Base-by-base conservation (phyloP, 2,329 filamentous ascomycete genomes). In the Phyllosticta citrichinensis region DNA sequence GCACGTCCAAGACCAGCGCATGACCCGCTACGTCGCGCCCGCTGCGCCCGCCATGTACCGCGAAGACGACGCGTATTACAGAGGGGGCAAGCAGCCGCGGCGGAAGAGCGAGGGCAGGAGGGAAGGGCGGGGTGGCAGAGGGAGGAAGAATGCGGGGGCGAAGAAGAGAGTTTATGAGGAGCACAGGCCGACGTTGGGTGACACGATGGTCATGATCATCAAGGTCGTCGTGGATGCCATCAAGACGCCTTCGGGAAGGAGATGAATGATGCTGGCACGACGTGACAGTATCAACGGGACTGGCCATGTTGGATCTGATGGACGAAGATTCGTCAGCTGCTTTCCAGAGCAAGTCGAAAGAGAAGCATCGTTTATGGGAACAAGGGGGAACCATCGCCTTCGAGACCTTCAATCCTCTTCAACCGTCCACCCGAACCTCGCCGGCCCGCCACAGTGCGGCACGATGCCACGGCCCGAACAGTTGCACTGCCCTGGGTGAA, bases 141-240 rank as follows among this genome's bases (percentile, higher is more conserved):
- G 14, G 14, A 47, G 40, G 17, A 47, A 47, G 40, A n/a, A 8
- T n/a, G n/a, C 17, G 40, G 40, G 12, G 22, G 52, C 20, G 20
- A 27, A 25, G 12, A 53, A 19, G 52, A 24, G 52, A 19, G 52
- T 2, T 4, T 12, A 27, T 2, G 14, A 53, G 20, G 40, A 47
- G 17, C 17, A 63, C 4, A 57, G 70, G 57, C 70, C 70, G 4
- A 70, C 70, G 52, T 56, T 71, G 10, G 70, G 70, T 0, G 69
- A 64, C 2, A 59, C 61, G n/a, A 47, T 64, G 24, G 54, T 55
- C 52, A 20, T 54, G 30, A 19, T 64, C 9, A 61, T 58, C 58
- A 62, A 59, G 24, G 55, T 52, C 19, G 52, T 64, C n/a, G 35
- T 40, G 5, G 61, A 35, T n/a, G 58, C 61, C n/a, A 51, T 60